Percentiles rank a stretch among this genome's conserved stretches.
Conservation (phyloP, 176 grass and related monocot genomes). For the Thinopyrum elongatum region DNA sequence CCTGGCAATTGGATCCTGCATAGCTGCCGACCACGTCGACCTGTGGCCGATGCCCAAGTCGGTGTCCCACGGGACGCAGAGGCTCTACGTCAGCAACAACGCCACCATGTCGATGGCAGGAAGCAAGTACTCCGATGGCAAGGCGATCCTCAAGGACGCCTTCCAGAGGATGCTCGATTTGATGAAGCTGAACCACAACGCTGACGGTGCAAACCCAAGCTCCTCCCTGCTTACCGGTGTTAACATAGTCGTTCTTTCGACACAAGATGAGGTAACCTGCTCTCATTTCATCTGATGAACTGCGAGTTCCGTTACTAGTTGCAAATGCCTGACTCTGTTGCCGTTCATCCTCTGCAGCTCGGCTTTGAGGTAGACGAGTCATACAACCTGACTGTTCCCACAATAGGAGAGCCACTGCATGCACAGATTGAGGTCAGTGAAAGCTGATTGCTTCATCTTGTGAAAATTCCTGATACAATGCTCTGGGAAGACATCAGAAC, state of each 20-base stretch:
- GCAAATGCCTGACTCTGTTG: slow-evolving; percentile 13
- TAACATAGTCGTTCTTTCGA: slow-evolving; percentile 61
- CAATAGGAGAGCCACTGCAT: slow-evolving; percentile 49
- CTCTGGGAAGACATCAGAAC: slow-evolving; percentile 19
- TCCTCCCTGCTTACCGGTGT: slow-evolving; percentile 48
- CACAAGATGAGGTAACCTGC: slow-evolving; percentile 59
- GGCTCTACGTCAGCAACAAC: slow-evolving; percentile 67
- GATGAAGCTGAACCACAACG: slow-evolving; percentile 50
- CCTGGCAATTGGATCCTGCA: slow-evolving; percentile 40
- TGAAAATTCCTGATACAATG: not conserved
- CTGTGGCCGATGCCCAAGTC: slow-evolving; percentile 87
- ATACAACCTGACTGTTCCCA: slow-evolving; percentile 64
- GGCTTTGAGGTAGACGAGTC: slow-evolving; percentile 84
- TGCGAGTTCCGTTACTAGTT: not conserved
- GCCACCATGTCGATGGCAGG: slow-evolving; percentile 53
- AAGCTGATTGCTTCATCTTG: slow-evolving; percentile 3
- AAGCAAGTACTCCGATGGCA: slow-evolving; percentile 64
- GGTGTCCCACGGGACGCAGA: slow-evolving; percentile 53
- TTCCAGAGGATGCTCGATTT: slow-evolving; percentile 68
- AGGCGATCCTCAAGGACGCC: slow-evolving; percentile 75
- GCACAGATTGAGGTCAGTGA: slow-evolving; percentile 72
- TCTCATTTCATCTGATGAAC: slow-evolving; percentile 12
- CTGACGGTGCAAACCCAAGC: slow-evolving; percentile 35
- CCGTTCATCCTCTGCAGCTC: slow-evolving; percentile 59
- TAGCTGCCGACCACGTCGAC: slow-evolving; percentile 42